Conservation (phyloP, 495 filamentous ascomycete species). For the Echria macrotheca region DNA sequence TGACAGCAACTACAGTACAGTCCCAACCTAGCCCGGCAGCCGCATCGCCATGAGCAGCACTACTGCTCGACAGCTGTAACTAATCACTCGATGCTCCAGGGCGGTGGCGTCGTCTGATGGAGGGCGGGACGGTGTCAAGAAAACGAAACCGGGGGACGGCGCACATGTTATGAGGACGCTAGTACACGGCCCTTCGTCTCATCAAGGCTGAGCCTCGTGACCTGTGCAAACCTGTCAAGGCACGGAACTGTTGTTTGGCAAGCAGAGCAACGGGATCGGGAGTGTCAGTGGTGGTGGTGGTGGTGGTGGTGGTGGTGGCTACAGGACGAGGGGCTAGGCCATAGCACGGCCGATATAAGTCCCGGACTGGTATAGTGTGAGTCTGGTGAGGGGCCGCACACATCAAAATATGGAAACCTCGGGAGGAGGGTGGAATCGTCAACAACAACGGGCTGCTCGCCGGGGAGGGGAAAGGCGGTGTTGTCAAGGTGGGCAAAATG, state of each 20-base stretch:
- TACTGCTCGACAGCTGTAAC: background rate
- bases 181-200: background rate
- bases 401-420: slow-evolving; percentile 7
- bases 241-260: too few species aligned
- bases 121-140: slow-evolving; percentile 1
- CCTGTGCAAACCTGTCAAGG: slow-evolving; percentile 1
- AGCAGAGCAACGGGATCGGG: background rate
- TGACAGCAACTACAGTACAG: background rate
- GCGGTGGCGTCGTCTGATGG: background rate
- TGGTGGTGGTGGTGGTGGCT: too few species aligned
- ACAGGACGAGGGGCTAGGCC: slow-evolving; percentile 5
- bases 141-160: background rate
- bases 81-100: too few species aligned
- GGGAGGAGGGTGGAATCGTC: background rate
- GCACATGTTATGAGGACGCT: background rate
- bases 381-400: slow-evolving; percentile 18
- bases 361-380: slow-evolving; percentile 22
- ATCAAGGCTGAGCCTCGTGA: slow-evolving; percentile 6
- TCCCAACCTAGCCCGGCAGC: background rate
- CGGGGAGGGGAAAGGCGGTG: background rate
- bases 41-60: background rate
- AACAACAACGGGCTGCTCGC: background rate
- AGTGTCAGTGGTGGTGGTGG: background rate
- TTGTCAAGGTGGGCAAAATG: too few species aligned
- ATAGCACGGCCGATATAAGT: slow-evolving; percentile 17